Evolutionary conservation across 306 rosid species (phyloP), one percentile per base, ranked within the genome.

Genomic region (Pachyrhizus erosus): DNA sequence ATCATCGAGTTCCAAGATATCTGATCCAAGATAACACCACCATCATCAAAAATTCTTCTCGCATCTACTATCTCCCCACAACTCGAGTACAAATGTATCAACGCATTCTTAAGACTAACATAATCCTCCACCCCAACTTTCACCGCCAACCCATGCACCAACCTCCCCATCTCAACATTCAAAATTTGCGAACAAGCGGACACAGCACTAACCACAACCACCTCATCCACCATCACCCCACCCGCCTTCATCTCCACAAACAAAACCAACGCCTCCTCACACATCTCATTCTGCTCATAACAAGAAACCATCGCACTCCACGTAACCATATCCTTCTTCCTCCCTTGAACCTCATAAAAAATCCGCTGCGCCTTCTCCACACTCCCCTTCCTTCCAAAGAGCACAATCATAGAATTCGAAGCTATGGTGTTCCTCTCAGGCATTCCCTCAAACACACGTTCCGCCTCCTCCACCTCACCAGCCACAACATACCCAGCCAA

Each of bases 1-100:
- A 94, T 84, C 97, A 92, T 89, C 1, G 98, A 92, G 86, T 94
- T 94, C 98, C 98, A 94, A 46, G 98, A 89, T 65, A 94, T 87
- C 85, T 75, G 80, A 84, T 94, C 94, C 86, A 88, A 80, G 31
- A 72, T 71, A 52, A 65, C 84, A 68, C 94, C 90, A n/a, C 97
- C 89, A 21, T 71, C 83, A 75, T 76, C 72, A 78, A 94, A 94
- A 84, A 94, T 76, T 46, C 76, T 83, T 42, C 68, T 65, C 0
- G 95, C 95, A 82, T 89, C 86, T 78, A 79, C 55, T 83, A 90
- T 83, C 73, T 86, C 89, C 70, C 91, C 91, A 9, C 86, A 86
- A 62, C 85, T 90, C 26, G 92, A 89, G 84, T 90, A 94, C 84
- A 92, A 64, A 85, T 89, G 91, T 54, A 94, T 89, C 81, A 92